A percentile compares a stretch with the other conserved stretches of the same genome.
phyloP scores from a whole-genome alignment of 2,329 filamentous ascomycete genomes.

The Colletotrichum karsti region DNA sequence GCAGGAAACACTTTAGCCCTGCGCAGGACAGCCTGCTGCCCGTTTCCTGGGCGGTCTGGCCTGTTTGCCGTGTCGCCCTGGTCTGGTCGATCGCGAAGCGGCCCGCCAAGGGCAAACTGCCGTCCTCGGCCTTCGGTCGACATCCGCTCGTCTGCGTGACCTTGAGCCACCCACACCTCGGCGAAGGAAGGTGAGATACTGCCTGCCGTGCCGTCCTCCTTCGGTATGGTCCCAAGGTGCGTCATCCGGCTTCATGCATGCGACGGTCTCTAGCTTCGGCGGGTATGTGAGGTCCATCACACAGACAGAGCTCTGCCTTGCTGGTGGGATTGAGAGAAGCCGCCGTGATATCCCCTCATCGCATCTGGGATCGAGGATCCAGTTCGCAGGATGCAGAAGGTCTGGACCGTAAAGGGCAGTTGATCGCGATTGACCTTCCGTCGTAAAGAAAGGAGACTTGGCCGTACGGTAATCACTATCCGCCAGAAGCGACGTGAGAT shows the following conservation, averaged over 20 bases:
- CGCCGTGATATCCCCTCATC: neutral
- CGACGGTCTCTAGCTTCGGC: constrained; percentile 27
- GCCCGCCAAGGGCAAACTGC: constrained; percentile 21
- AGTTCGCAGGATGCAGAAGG: neutral
- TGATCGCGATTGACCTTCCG: neutral
- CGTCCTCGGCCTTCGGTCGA: constrained; percentile 25
- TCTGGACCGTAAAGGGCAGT: constrained; percentile 1
- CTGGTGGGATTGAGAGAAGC: constrained; percentile 1
- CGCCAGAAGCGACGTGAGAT: neutral
- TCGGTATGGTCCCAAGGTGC: constrained; percentile 17
- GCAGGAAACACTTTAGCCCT: neutral
- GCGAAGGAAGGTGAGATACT: neutral
- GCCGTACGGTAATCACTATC: neutral
- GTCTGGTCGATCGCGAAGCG: constrained; percentile 11
- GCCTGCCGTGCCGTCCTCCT: neutral
- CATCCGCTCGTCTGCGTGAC: constrained; percentile 23
- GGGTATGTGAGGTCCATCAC: constrained; percentile 32
- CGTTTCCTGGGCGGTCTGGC: neutral
- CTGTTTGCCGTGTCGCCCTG: neutral
- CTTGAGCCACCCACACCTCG: constrained; percentile 19
- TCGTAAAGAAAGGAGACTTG: neutral
- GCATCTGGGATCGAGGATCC: constrained; percentile 22
- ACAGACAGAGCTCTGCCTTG: constrained; percentile 3
- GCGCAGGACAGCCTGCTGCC: neutral
- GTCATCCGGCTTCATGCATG: constrained; percentile 29